Evolutionary conservation across 345 rosid genomes (phyloP).

Genomic region (Isatis tinctoria): DNA sequence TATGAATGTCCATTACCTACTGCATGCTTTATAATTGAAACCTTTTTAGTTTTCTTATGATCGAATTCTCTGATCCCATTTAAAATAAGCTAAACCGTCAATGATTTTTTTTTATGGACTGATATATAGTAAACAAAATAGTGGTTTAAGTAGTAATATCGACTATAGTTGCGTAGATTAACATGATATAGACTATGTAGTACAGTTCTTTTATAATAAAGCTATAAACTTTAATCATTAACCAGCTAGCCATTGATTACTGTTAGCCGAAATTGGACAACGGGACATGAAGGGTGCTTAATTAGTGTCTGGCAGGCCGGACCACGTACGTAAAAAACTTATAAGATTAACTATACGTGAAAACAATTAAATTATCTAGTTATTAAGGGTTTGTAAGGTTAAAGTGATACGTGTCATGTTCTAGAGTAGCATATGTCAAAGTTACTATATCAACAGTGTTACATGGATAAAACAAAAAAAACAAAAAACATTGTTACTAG

Average conservation of each 20-base stretch:
- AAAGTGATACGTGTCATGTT: slow-evolving; percentile 1
- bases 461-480: background rate
- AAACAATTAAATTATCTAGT: background rate
- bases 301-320: slow-evolving; percentile 32
- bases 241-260: slow-evolving; percentile 13
- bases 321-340: slow-evolving; percentile 14
- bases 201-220: background rate
- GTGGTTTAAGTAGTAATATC: background rate
- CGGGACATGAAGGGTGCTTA: slow-evolving; percentile 8
- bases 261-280: slow-evolving; percentile 13
- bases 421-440: slow-evolving; percentile 7
- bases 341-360: slow-evolving; percentile 15
- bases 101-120: background rate
- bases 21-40: slow-evolving; percentile 6
- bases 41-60: background rate
- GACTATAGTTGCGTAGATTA: background rate
- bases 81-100: background rate
- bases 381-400: background rate
- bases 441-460: background rate
- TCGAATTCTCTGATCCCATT: background rate
- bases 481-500: background rate
- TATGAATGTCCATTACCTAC: slow-evolving; percentile 30
- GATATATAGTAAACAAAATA: background rate
- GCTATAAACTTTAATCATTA: slow-evolving; percentile 18
- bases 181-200: slow-evolving; percentile 5